Conservation (phyloP, 1,284 basidiomycete genomes). For the Sutorius eximius region DNA sequence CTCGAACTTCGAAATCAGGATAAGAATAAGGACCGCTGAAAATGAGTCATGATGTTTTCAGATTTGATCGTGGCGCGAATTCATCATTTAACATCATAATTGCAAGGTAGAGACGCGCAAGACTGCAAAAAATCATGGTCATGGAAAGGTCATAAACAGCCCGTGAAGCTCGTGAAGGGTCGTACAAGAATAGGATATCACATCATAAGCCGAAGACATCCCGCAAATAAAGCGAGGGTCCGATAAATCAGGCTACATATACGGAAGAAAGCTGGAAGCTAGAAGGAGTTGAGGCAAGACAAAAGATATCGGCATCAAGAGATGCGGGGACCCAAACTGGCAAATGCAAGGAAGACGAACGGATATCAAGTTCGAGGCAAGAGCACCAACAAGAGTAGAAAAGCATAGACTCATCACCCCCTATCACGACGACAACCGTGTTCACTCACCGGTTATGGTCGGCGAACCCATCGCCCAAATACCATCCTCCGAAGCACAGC, state of each 20-base stretch:
- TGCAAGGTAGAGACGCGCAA: too few species aligned
- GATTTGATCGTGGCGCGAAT: background rate
- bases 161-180: conserved; percentile 4
- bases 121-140: too few species aligned
- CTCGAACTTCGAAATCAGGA: background rate
- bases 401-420: background rate
- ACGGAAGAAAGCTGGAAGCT: background rate
- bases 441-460: conserved; percentile 19
- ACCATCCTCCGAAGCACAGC: conserved; percentile 28
- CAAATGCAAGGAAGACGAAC: background rate
- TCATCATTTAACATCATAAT: background rate
- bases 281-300: background rate
- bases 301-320: background rate
- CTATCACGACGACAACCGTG: background rate
- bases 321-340: background rate
- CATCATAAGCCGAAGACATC: background rate
- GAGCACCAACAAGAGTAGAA: background rate
- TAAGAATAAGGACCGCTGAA: background rate
- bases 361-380: background rate
- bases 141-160: background rate
- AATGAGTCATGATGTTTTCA: too few species aligned
- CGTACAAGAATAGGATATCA: background rate
- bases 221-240: background rate
- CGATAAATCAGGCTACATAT: background rate
- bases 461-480: conserved; percentile 26